Evolutionary conservation across 768 basidiomycete species (phyloP).

Genomic region (Trametes punicea): DNA sequence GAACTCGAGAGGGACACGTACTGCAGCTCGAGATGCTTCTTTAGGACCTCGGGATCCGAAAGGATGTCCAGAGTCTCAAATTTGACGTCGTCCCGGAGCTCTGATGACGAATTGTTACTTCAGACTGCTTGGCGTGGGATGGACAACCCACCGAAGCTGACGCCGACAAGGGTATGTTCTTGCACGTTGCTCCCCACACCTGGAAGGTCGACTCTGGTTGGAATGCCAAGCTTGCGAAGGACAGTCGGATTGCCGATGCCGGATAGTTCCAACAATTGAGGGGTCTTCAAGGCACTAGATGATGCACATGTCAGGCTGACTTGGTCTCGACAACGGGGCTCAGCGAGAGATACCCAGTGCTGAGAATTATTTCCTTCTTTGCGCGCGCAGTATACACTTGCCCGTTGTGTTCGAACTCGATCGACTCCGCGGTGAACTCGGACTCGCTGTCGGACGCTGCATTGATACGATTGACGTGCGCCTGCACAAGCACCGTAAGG

Average conservation of each 20-base stretch:
- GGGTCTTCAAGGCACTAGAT: conserved; percentile 18
- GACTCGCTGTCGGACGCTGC: conserved; percentile 5
- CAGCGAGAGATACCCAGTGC: conserved; percentile 22
- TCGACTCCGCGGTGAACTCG: conserved; percentile 40
- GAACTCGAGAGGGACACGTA: conserved; percentile 27
- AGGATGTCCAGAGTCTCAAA: conserved; percentile 31
- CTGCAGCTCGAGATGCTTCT: conserved; percentile 34
- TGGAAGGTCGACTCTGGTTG: conserved; percentile 37
- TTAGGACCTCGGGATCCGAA: conserved; percentile 25
- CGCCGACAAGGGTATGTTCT: conserved; percentile 37
- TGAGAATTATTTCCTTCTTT: conserved; percentile 45
- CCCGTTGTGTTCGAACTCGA: conserved; percentile 40
- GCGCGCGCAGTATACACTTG: conserved; percentile 36
- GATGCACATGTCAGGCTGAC: not conserved
- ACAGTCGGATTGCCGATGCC: conserved; percentile 50
- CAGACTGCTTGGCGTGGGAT: not conserved
- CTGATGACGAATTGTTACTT: conserved; percentile 15
- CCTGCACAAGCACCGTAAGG: conserved; percentile 27
- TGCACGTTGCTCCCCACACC: conserved; percentile 54
- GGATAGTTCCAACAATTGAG: conserved; percentile 55
- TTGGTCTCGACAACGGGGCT: not conserved
- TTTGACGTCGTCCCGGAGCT: conserved; percentile 29
- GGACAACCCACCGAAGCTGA: conserved; percentile 28
- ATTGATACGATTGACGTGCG: conserved; percentile 30
- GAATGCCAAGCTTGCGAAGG: conserved; percentile 40